Percentiles rank a stretch among this genome's conserved stretches.
Conservation (phyloP, 2,329 filamentous ascomycete species). For the Phialophora tarda region DNA sequence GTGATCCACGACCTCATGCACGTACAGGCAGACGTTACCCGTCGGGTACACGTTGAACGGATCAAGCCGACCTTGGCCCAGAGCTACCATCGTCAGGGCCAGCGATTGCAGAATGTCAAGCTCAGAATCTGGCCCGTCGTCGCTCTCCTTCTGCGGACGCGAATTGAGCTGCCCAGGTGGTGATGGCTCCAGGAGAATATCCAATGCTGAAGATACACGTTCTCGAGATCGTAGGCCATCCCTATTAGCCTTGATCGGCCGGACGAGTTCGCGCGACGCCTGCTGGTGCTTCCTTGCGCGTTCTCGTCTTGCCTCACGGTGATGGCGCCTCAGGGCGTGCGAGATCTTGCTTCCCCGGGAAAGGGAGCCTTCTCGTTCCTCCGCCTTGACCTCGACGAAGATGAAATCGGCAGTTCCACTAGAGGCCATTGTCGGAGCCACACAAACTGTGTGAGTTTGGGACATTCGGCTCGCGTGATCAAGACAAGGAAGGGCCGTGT, state of each 20-base stretch:
- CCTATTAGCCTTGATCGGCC: neutral
- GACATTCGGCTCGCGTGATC: too few relatives aligned
- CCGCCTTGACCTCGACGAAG: constrained; percentile 1
- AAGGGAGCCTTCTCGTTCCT: neutral
- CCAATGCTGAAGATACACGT: neutral
- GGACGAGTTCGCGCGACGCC: neutral
- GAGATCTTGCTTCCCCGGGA: constrained; percentile 7
- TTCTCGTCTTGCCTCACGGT: constrained; percentile 1
- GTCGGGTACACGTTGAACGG: constrained; percentile 14
- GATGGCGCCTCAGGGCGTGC: constrained; percentile 8
- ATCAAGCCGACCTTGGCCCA: constrained; percentile 15
- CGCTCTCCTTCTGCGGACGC: neutral
- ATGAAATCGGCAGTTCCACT: neutral
- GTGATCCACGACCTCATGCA: constrained; percentile 15
- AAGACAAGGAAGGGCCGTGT: too few relatives aligned
- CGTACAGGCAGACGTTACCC: neutral
- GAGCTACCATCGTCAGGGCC: neutral
- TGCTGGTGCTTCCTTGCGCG: neutral
- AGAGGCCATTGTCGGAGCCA: neutral
- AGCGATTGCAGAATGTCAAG: neutral
- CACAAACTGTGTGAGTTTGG: too few relatives aligned
- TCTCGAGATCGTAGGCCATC: neutral
- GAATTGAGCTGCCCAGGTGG: neutral
- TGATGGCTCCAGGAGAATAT: neutral
- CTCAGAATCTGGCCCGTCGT: neutral